These are phyloP conservation scores for Amanita fuliginea DNA, from an alignment of 768 basidiomycete genomes.

Conservation along the genomic window DNA sequence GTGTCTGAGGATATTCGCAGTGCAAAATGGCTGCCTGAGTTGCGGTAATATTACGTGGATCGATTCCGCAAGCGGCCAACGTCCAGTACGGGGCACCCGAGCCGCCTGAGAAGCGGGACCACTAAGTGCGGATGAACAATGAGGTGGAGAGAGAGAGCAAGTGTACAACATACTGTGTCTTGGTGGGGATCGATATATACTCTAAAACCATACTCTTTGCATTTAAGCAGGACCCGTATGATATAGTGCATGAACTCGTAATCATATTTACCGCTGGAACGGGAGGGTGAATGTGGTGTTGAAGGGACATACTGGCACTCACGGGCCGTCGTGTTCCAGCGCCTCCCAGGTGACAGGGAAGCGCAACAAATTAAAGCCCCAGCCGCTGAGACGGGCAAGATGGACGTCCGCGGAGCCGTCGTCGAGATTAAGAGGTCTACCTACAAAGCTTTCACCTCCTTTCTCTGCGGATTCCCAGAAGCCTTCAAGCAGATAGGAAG, in stretches of 20 bases:
- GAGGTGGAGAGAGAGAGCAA: constrained; percentile 1
- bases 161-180: constrained; percentile 58
- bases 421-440: constrained; percentile 73
- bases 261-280: constrained; percentile 74
- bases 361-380: constrained; percentile 89
- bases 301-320: constrained; percentile 28
- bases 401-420: constrained; percentile 83
- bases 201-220: constrained; percentile 85
- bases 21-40: constrained; percentile 84
- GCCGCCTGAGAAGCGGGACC: constrained; percentile 92
- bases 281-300: not conserved
- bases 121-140: constrained; percentile 32
- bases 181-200: constrained; percentile 96
- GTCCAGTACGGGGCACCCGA: constrained; percentile 96
- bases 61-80: constrained; percentile 78
- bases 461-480: constrained; percentile 78
- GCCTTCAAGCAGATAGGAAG: constrained; percentile 53
- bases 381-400: constrained; percentile 71
- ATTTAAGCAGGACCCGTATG: constrained; percentile 76
- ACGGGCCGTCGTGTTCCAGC: constrained; percentile 92
- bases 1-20: constrained; percentile 69
- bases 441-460: constrained; percentile 62
- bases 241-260: constrained; percentile 89
- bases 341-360: constrained; percentile 92
- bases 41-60: constrained; percentile 75